A percentile compares a stretch with the other conserved stretches of the same genome.
phyloP scores from a whole-genome alignment of 1,284 basidiomycete genomes.

The Xerocomus minutiporus region DNA sequence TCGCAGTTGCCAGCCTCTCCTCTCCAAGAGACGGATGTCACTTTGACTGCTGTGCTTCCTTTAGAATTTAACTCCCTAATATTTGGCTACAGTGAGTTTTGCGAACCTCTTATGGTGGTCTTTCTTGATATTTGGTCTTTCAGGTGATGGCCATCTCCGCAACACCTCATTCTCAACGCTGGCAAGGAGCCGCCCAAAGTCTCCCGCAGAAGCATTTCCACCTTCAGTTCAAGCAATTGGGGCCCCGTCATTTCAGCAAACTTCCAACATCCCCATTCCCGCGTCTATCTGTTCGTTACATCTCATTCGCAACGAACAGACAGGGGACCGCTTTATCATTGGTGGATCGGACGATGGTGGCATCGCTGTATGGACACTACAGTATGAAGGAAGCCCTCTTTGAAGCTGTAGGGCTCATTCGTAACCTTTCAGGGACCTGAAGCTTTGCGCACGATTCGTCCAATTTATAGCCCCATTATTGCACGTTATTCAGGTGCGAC shows the following conservation, averaged over 20 bases:
- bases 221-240: neutral
- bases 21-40: slow-evolving; percentile 6
- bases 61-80: slow-evolving; percentile 53
- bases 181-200: slow-evolving; percentile 4
- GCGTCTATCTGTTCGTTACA: slow-evolving; percentile 52
- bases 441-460: slow-evolving; percentile 63
- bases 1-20: slow-evolving; percentile 8
- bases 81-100: slow-evolving; percentile 56
- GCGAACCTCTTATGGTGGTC: too few species aligned
- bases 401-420: slow-evolving; percentile 18
- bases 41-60: slow-evolving; percentile 48
- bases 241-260: slow-evolving; percentile 24
- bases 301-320: slow-evolving; percentile 49
- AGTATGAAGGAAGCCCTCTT: slow-evolving; percentile 35
- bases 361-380: slow-evolving; percentile 63
- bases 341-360: slow-evolving; percentile 75
- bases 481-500: slow-evolving; percentile 53
- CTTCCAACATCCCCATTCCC: slow-evolving; percentile 44
- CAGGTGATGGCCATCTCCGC: slow-evolving; percentile 57
- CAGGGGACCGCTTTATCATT: slow-evolving; percentile 55
- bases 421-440: slow-evolving; percentile 45
- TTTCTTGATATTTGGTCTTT: slow-evolving; percentile 1
- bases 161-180: slow-evolving; percentile 40
- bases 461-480: slow-evolving; percentile 63
- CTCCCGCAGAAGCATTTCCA: neutral